A percentile compares a stretch with the other conserved stretches of the same genome.
phyloP scores from a whole-genome alignment of 192 early-diverging fungal species.

The Linnemannia elongata region DNA sequence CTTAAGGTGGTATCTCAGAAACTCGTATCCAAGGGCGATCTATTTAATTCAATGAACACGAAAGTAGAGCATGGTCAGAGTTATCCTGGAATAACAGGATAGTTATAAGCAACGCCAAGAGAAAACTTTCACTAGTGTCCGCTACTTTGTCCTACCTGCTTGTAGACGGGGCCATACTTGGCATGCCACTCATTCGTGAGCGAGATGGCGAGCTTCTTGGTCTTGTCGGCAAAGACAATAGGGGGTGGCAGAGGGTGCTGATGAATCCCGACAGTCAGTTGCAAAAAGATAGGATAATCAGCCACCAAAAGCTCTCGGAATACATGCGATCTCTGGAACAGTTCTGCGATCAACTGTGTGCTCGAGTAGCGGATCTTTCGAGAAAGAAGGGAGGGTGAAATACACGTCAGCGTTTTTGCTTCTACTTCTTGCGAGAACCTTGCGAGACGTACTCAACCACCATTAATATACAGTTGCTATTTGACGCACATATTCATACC shows the following conservation, averaged over 20 bases:
- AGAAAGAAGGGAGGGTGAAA: background rate
- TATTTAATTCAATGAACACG: background rate
- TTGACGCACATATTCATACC: constrained; percentile 28
- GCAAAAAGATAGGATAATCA: constrained; percentile 66
- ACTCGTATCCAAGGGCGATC: constrained; percentile 70
- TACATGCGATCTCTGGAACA: constrained; percentile 75
- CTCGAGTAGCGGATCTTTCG: constrained; percentile 70
- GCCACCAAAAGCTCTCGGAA: constrained; percentile 68
- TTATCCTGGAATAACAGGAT: background rate
- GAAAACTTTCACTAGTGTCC: background rate
- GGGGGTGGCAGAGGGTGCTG: constrained; percentile 68
- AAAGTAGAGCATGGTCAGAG: background rate
- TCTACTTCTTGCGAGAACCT: too few species aligned
- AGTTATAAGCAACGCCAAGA: background rate
- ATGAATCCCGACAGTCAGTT: constrained; percentile 71
- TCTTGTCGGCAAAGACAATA: constrained; percentile 58
- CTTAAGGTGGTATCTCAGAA: constrained; percentile 60
- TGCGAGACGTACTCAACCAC: background rate
- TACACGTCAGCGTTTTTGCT: background rate
- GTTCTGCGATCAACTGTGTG: constrained; percentile 68
- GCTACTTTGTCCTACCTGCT: constrained; percentile 34
- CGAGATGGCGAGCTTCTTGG: constrained; percentile 63
- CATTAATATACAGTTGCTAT: background rate
- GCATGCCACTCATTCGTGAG: constrained; percentile 69
- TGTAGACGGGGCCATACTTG: constrained; percentile 67